Base-by-base conservation (phyloP, 1,284 basidiomycete genomes). In the Puccinia sorghi region DNA sequence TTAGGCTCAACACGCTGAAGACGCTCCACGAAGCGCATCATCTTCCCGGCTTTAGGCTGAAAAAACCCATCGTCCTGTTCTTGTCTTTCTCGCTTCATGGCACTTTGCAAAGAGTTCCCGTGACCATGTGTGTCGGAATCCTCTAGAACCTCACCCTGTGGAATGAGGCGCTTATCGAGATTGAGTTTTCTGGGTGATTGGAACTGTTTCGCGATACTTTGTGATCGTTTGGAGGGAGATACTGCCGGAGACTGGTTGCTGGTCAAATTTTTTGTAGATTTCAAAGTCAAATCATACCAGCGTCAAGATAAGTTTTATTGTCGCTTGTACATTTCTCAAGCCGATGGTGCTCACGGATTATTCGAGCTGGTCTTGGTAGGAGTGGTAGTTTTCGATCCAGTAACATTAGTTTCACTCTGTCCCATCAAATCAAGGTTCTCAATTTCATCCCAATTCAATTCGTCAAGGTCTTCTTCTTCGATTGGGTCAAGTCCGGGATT, bases 401-500 rank as follows among this genome's bases (percentile, higher is more conserved):
- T 81, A 54, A 39, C 63, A 27, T 70, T 80, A 66, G 78, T 66
- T 77, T 80, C 81, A 20, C 70, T 75, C n/a, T 81, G 73, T n/a
- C 80, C 77, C 25, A 54, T 46, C 63, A 13, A 22, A 79, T 80
- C 13, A 72, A 71, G n/a, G 72, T 80, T 25, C 79, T 80, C 22
- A 61, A 79, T 63, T 80, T 80, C 8, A 73, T 81, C 41, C 81
- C 69, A 72, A 74, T 72, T 77, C 67, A 48, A 37, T 12, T 83
- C 83, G 9, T 81, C 82, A 13, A 83, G 82, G 11, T 82, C 82
- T 1, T 82, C 77, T 15, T 81, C 82, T 32, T 84, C 82, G 4
- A 82, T 81, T 17, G 82, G 81, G 9, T 80, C 73, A 15, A 76
- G 74, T 11, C 81, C 82, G 0, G 81, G 43, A 50, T 71, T 48